A percentile compares a stretch with the other conserved stretches of the same genome.
phyloP scores from a whole-genome alignment of 257 asterid genomes.

The Salvia miltiorrhiza region DNA sequence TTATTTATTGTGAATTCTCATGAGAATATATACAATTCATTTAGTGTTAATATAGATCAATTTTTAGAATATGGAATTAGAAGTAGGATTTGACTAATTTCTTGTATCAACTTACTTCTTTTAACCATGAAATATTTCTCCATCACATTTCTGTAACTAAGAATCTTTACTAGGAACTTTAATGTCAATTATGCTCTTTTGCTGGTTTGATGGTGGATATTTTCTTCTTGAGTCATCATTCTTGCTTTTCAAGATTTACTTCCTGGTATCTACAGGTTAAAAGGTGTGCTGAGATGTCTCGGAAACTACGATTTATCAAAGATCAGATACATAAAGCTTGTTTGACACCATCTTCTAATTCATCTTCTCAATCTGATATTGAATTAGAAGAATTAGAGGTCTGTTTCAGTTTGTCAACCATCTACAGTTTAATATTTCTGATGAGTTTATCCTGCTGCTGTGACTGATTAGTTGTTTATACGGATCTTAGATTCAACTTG shows the following conservation, averaged over 20 bases:
- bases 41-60: background rate
- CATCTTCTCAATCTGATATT: conserved; percentile 78
- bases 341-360: conserved; percentile 51
- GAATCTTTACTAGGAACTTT: background rate
- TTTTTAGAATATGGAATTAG: background rate
- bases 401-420: conserved; percentile 15
- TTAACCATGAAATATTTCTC: background rate
- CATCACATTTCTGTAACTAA: background rate
- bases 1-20: background rate
- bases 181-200: conserved; percentile 4
- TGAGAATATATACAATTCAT: background rate
- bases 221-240: conserved; percentile 5
- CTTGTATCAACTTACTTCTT: background rate
- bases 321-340: conserved; percentile 95
- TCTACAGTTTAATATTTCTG: background rate
- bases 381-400: conserved; percentile 97
- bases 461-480: background rate
- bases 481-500: conserved; percentile 63
- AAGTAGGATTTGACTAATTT: background rate
- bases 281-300: conserved; percentile 99
- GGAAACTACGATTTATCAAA: conserved; percentile 85
- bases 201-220: conserved; percentile 11
- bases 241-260: conserved; percentile 20
- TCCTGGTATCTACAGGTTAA: conserved; percentile 57
- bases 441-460: background rate